Percentiles rank a stretch among this genome's conserved stretches.
phyloP scores from a whole-genome alignment of 768 basidiomycete genomes.

The Mycena alexandri region DNA sequence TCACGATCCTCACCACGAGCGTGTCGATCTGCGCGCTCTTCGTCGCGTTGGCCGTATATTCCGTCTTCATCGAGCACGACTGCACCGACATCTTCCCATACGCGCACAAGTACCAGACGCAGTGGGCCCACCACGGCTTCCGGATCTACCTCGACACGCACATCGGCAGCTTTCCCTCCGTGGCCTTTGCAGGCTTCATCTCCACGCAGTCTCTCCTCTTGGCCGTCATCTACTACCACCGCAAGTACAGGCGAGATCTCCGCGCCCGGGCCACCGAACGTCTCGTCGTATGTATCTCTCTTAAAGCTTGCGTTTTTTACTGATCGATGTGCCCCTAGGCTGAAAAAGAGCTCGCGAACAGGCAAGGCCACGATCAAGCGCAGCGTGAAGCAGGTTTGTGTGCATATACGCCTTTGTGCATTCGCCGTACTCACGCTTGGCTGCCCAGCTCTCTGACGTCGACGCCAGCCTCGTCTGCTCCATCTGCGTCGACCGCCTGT shows the following conservation, averaged over 20 bases:
- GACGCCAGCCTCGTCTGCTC: conserved; percentile 22
- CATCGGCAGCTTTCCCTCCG: no score
- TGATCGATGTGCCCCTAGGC: neutral
- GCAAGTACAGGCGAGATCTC: neutral
- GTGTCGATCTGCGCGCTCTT: conserved; percentile 1
- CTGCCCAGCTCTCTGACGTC: conserved; percentile 18
- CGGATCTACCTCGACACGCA: conserved; percentile 3
- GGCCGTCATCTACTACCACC: conserved; percentile 8
- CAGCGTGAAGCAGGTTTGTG: conserved; percentile 9
- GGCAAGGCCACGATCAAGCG: conserved; percentile 1
- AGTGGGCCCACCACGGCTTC: neutral
- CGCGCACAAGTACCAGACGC: neutral
- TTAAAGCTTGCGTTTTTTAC: no score
- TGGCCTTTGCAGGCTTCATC: neutral
- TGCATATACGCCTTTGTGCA: neutral
- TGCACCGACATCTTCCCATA: neutral
- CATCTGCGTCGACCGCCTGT: conserved; percentile 28
- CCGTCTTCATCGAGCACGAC: conserved; percentile 4
- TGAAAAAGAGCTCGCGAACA: neutral
- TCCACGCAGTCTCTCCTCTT: neutral
- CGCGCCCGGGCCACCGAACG: neutral
- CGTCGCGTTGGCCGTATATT: neutral
- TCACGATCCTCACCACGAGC: neutral
- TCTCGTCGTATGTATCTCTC: neutral
- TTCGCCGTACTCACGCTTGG: neutral